phyloP scores from a whole-genome alignment of 345 rosid genomes.

The Draba incana region DNA sequence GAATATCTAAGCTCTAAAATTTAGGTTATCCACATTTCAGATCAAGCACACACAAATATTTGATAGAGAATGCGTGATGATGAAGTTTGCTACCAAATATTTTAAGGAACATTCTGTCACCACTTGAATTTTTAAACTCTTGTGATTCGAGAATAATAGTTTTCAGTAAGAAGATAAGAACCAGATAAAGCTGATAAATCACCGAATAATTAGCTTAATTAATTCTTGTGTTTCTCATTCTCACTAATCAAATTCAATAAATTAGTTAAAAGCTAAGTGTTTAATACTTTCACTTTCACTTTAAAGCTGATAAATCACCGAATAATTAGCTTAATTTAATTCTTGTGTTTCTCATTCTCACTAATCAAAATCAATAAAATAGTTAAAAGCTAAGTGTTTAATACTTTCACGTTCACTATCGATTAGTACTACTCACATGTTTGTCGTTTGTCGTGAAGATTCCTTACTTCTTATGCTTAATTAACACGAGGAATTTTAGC shows the following conservation, averaged over 20 bases:
- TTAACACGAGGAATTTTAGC: no score
- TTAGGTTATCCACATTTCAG: slow-evolving; percentile 1
- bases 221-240: slow-evolving; percentile 20
- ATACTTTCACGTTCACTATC: slow-evolving; percentile 19
- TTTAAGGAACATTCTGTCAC: slow-evolving; percentile 4
- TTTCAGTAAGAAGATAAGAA: slow-evolving; percentile 15
- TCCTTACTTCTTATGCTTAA: slow-evolving; percentile 17
- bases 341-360: slow-evolving; percentile 27
- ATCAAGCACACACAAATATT: slow-evolving; percentile 10
- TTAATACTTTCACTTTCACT: slow-evolving; percentile 16
- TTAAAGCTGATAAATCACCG: neutral
- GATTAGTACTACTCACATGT: slow-evolving; percentile 12
- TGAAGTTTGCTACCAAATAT: slow-evolving; percentile 6
- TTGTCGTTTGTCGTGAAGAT: neutral
- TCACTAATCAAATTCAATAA: slow-evolving; percentile 24
- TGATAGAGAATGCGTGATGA: slow-evolving; percentile 16
- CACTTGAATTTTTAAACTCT: slow-evolving; percentile 9
- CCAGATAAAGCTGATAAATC: neutral
- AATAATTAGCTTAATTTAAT: slow-evolving; percentile 4
- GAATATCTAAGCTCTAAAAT: neutral
- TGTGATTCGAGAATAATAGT: neutral
- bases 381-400: slow-evolving; percentile 18
- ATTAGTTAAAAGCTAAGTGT: slow-evolving; percentile 23
- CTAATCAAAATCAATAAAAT: slow-evolving; percentile 23
- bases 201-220: slow-evolving; percentile 4